Evolutionary conservation across 2,329 filamentous ascomycete species (phyloP), one percentile per base, ranked within the genome.

Genomic region (Colletotrichum sublineola): DNA sequence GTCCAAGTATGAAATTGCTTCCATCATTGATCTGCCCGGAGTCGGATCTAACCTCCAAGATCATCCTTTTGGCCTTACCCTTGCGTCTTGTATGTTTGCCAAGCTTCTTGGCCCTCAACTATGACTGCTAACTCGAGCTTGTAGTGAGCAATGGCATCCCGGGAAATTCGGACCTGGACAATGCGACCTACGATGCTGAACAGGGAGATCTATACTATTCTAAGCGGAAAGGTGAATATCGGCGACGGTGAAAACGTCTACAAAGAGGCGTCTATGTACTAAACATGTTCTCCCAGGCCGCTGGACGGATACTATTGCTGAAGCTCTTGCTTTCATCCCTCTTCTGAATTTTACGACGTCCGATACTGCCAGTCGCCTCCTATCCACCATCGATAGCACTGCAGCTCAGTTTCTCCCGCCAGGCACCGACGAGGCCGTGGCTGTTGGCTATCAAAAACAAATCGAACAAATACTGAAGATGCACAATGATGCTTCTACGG

Each of bases 391-490:
- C 18, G 61, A 64, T 1, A 64, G 74, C 38, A 78, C 80, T 73
- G 77, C 82, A 3, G 73, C 78, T 1, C 63, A 76, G 3, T 79
- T 80, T 56, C 78, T 85, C 2, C 80, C 81, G 0, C 50, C 71
- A 1, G 77, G 75, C n/a, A 79, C 78, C 7, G 75, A 83, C 66
- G 71, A 77, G 0, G 77, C 79, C 0, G 80, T 84, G 6, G 74
- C 79, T 5, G 77, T 79, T 1, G 83, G 83, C 12, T 85, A 83
- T 72, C 68, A 75, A 8, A 76, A 75, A 2, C 83, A 85, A 74
- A 78, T 79, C 56, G 74, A 76, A 44, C 66, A 79, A 6, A 69
- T 82, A 29, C 73, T 80, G 7, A 65, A 74, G 11, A 78, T 80
- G 62, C 78, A 80, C 60, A 62, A 77, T 42, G 66, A 77, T 40